Percentiles rank a stretch among this genome's conserved stretches.
Conservation (phyloP, 345 rosid species). For the Reutealis trisperma region DNA sequence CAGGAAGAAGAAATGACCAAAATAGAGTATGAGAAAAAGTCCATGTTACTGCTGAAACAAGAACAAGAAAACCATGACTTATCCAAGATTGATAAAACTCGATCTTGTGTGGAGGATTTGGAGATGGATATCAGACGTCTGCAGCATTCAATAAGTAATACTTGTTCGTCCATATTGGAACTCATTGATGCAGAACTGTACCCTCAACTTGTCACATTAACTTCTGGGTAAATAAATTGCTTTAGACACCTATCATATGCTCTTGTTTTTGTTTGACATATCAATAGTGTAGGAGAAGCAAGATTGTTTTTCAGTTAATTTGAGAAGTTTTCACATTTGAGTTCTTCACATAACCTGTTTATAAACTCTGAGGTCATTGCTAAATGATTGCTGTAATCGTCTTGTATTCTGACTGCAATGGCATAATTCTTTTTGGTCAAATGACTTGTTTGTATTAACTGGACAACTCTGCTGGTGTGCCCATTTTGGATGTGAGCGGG, state of each 20-base stretch:
- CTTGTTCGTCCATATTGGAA: constrained; percentile 50
- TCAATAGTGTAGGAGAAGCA: neutral
- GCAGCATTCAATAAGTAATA: constrained; percentile 58
- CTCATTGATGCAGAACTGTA: constrained; percentile 75
- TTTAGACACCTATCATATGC: neutral
- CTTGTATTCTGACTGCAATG: too few species aligned
- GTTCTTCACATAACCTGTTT: neutral
- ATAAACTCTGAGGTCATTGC: neutral
- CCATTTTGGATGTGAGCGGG: neutral
- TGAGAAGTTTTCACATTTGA: too few species aligned
- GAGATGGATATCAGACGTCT: constrained; percentile 47
- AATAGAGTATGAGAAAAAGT: constrained; percentile 72
- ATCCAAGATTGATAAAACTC: constrained; percentile 64
- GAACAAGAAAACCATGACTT: constrained; percentile 59
- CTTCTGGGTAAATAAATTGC: constrained; percentile 63
- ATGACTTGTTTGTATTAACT: neutral
- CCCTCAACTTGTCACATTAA: constrained; percentile 76
- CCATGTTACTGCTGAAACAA: constrained; percentile 58
- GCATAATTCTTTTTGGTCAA: neutral
- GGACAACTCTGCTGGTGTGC: neutral
- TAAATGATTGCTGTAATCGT: neutral
- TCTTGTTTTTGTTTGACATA: too few species aligned
- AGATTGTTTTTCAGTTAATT: neutral
- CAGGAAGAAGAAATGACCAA: constrained; percentile 81
- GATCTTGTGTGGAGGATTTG: constrained; percentile 57